phyloP scores from a whole-genome alignment of 2,329 filamentous ascomycete genomes.

The Didymella keratinophila region DNA sequence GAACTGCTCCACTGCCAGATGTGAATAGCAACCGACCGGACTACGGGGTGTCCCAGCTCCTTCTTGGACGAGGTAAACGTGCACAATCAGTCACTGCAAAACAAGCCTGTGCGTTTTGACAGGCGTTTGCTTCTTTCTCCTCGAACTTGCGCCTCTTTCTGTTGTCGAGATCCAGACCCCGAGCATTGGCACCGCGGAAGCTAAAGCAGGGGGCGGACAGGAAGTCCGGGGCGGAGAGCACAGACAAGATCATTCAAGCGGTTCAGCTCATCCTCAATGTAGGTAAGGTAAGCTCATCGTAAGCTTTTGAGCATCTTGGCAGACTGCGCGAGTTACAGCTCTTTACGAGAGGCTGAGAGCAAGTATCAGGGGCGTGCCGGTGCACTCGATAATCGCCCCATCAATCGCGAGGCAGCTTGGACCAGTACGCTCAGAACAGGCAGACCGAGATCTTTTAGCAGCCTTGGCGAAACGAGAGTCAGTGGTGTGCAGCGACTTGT shows the following conservation, averaged over 20 bases:
- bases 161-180: conserved; percentile 7
- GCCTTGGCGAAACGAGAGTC: conserved; percentile 1
- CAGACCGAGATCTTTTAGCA: neutral
- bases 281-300: neutral
- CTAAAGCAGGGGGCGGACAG: conserved; percentile 10
- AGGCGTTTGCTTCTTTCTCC: conserved; percentile 1
- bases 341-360: conserved; percentile 2
- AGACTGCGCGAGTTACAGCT: neutral
- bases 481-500: neutral
- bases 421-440: neutral
- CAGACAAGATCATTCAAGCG: neutral
- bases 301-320: conserved; percentile 7
- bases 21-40: neutral
- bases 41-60: neutral
- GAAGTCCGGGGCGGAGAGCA: conserved; percentile 5
- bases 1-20: neutral
- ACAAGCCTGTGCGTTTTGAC: neutral
- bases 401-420: neutral
- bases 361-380: conserved; percentile 10
- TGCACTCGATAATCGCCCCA: conserved; percentile 5
- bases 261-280: neutral
- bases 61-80: neutral
- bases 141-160: neutral
- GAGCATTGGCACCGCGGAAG: neutral
- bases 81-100: neutral